A percentile compares a stretch with the other conserved stretches of the same genome.
phyloP scores from a whole-genome alignment of 1,139 yeast genomes.

The Arxiozyma bovina region DNA sequence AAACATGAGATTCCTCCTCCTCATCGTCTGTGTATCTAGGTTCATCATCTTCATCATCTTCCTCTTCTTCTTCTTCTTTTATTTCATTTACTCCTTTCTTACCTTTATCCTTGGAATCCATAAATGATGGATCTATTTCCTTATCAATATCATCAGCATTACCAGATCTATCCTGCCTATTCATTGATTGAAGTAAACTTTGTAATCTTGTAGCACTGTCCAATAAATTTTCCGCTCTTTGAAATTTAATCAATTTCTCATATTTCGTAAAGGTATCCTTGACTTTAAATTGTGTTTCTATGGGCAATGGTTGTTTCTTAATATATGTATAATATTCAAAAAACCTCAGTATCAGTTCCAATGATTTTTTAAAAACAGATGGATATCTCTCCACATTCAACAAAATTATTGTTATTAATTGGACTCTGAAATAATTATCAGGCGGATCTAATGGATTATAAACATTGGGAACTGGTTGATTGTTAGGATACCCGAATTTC shows the following conservation, averaged over 20 bases:
- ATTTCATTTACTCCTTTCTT: too few species aligned
- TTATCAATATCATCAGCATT: neutral
- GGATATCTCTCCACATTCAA: constrained; percentile 17
- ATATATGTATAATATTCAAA: constrained; percentile 70
- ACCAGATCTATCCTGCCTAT: constrained; percentile 5
- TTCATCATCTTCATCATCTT: constrained; percentile 12
- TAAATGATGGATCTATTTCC: constrained; percentile 11
- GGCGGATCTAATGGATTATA: constrained; percentile 46
- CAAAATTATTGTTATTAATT: constrained; percentile 40
- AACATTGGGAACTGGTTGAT: constrained; percentile 44
- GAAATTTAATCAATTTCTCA: constrained; percentile 29
- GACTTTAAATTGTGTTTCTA: constrained; percentile 53
- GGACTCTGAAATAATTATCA: constrained; percentile 64
- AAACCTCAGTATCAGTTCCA: constrained; percentile 46
- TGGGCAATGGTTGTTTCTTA: constrained; percentile 56
- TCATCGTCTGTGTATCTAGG: constrained; percentile 8
- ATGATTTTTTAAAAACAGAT: constrained; percentile 22
- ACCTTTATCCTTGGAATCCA: too few species aligned
- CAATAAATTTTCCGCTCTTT: constrained; percentile 35
- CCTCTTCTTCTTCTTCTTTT: constrained; percentile 14
- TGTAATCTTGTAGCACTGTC: constrained; percentile 39
- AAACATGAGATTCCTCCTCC: constrained; percentile 12
- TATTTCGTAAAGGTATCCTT: constrained; percentile 36
- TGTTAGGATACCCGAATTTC: constrained; percentile 59
- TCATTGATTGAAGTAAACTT: constrained; percentile 2